These are phyloP conservation scores for Xylaria flabelliformis DNA, from an alignment of 495 filamentous ascomycete species.

Conservation along the genomic window DNA sequence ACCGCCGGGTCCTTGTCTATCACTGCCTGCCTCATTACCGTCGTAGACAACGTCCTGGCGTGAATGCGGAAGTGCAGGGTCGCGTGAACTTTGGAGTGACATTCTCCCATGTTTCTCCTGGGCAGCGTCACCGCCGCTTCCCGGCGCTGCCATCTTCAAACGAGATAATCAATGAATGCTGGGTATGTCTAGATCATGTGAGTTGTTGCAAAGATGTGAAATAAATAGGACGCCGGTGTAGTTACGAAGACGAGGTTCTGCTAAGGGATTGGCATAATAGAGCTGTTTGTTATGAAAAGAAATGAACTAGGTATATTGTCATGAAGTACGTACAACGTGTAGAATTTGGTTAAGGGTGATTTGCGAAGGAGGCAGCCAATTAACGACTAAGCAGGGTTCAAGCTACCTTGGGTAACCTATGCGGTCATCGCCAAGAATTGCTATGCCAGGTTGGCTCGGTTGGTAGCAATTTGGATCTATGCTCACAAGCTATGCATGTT, in stretches of 20 bases:
- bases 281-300: background rate
- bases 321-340: slow-evolving; percentile 3
- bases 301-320: background rate
- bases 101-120: slow-evolving; percentile 31
- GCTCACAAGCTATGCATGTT: background rate
- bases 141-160: slow-evolving; percentile 15
- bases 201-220: background rate
- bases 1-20: slow-evolving; percentile 4
- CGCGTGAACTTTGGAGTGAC: slow-evolving; percentile 28
- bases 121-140: slow-evolving; percentile 20
- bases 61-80: slow-evolving; percentile 32
- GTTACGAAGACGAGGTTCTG: background rate
- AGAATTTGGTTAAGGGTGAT: background rate
- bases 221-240: background rate
- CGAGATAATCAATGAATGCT: background rate
- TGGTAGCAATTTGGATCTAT: background rate
- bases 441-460: background rate
- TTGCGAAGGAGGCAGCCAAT: slow-evolving; percentile 22
- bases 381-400: slow-evolving; percentile 6
- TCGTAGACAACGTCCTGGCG: slow-evolving; percentile 31
- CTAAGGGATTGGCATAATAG: background rate
- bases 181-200: background rate
- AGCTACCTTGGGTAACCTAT: background rate
- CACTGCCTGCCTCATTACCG: background rate
- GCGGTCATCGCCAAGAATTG: background rate